Evolutionary conservation across 257 asterid species (phyloP).

Genomic region (Buddleja alternifolia): DNA sequence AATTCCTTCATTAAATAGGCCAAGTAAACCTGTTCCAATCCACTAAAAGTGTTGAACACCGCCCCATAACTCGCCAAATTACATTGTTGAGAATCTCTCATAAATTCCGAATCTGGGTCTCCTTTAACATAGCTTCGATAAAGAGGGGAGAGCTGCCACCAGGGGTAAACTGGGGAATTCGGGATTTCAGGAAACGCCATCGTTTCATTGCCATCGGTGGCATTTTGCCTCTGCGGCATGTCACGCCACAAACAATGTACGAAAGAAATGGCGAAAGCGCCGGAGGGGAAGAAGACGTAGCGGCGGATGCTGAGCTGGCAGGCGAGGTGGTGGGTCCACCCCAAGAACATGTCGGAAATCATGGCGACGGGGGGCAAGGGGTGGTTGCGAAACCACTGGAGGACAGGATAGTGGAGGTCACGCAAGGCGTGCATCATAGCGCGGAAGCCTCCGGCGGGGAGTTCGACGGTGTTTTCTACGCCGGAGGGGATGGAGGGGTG

Average conservation of each 20-base stretch:
- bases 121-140: conserved; percentile 46
- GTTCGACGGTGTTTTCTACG: conserved; percentile 70
- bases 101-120: conserved; percentile 49
- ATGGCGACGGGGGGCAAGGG: conserved; percentile 76
- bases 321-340: conserved; percentile 67
- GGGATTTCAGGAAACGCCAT: conserved; percentile 48
- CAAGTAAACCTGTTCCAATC: conserved; percentile 48
- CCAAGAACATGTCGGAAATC: conserved; percentile 69
- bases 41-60: conserved; percentile 57
- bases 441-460: conserved; percentile 55
- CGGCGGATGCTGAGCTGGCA: conserved; percentile 48
- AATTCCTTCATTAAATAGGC: conserved; percentile 38
- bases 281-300: conserved; percentile 72
- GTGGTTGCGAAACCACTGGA: conserved; percentile 60
- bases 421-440: conserved; percentile 51
- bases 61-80: conserved; percentile 50
- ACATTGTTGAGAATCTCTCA: conserved; percentile 35
- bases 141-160: conserved; percentile 79
- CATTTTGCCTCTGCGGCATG: conserved; percentile 36
- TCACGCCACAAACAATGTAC: conserved; percentile 54
- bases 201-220: conserved; percentile 33
- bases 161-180: conserved; percentile 57
- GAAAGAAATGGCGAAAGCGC: conserved; percentile 55
- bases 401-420: conserved; percentile 45
- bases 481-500: conserved; percentile 64